Evolutionary conservation across 169 alveolate species (phyloP).

Genomic region (Theileria equi): DNA sequence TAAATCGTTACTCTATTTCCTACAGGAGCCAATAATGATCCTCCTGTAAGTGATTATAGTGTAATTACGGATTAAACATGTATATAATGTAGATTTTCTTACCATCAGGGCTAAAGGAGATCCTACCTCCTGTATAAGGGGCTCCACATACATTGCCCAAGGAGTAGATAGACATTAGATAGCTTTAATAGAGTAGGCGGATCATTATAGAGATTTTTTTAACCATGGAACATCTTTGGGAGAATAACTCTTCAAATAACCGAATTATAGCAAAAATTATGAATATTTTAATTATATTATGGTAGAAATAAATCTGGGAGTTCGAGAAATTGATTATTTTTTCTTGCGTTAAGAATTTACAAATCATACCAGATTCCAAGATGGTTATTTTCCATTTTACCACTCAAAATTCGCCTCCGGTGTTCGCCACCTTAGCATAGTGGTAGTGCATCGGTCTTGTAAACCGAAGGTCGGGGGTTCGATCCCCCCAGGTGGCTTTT

Average conservation of each 20-base stretch:
- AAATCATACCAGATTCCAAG: too few species aligned
- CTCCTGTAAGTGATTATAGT: constrained; percentile 39
- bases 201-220: neutral
- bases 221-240: neutral
- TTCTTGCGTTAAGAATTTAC: too few species aligned
- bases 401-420: too few species aligned
- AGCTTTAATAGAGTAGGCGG: neutral
- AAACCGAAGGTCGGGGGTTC: constrained; percentile 90
- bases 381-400: too few species aligned
- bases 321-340: constrained; percentile 1
- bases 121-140: constrained; percentile 63
- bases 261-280: neutral
- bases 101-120: constrained; percentile 63
- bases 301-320: neutral
- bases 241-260: neutral
- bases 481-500: constrained; percentile 89
- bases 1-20: constrained; percentile 78
- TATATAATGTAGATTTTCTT: neutral
- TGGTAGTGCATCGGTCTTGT: constrained; percentile 89
- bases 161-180: constrained; percentile 28
- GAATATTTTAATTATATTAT: neutral
- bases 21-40: constrained; percentile 76
- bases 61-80: neutral
- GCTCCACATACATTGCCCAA: constrained; percentile 64
- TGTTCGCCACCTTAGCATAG: constrained; percentile 86